phyloP scores from a whole-genome alignment of 148 eudicot genomes.

The Camellia granthamiana region DNA sequence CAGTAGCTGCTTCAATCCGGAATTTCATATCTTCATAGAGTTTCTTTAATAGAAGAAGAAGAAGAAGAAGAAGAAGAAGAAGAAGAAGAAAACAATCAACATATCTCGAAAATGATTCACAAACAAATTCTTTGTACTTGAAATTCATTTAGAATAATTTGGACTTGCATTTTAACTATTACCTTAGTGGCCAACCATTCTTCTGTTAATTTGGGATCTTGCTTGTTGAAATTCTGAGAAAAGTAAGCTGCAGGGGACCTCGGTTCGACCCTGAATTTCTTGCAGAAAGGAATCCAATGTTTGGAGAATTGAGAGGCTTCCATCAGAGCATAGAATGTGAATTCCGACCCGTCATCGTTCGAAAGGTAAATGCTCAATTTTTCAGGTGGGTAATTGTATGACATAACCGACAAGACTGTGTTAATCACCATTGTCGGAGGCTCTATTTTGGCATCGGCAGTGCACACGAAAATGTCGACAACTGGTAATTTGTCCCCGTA shows the following conservation, averaged over 20 bases:
- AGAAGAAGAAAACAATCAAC: neutral
- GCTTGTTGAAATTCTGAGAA: neutral
- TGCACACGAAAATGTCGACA: no score
- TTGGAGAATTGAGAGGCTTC: constrained; percentile 45
- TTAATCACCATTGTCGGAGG: constrained; percentile 41
- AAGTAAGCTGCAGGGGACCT: constrained; percentile 13
- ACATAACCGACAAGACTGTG: constrained; percentile 39
- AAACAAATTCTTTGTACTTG: no score
- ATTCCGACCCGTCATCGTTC: constrained; percentile 42
- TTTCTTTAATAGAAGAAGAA: no score
- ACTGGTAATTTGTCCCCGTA: no score
- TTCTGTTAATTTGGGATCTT: constrained; percentile 10
- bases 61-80: no score
- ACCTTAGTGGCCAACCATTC: constrained; percentile 35
- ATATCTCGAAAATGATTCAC: no score
- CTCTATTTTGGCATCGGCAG: constrained; percentile 10
- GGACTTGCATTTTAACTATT: neutral
- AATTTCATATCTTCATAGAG: no score
- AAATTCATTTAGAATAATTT: neutral
- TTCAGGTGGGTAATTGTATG: neutral
- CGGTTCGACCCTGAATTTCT: constrained; percentile 38
- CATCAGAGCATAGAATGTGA: constrained; percentile 44
- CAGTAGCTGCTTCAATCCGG: constrained; percentile 1
- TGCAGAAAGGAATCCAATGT: constrained; percentile 47
- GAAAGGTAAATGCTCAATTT: constrained; percentile 41